Evolutionary conservation across 345 rosid genomes (phyloP), one percentile per base, ranked within the genome.

Genomic region (Corchorus olitorius): DNA sequence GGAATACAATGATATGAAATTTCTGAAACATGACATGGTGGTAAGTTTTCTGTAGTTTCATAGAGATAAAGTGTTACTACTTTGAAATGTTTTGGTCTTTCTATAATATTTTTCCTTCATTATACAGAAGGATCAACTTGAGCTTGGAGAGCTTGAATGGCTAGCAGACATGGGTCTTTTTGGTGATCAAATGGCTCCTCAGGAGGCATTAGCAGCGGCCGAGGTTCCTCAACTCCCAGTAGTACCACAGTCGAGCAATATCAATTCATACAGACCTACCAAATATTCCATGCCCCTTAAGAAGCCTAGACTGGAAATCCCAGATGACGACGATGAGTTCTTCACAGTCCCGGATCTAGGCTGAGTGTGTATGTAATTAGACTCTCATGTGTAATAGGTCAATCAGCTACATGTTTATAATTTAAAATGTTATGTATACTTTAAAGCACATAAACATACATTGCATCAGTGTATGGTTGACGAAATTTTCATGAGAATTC

Each of bases 261-360:
- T 50, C 52, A 78, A 77, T 71, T 75, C 92, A 12, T 77, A 76
- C 81, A 86, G 84, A 79, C 84, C 91, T 4, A 71, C 83, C 83
- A 93, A 88, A 73, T 82, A 81, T 43, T 81, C 64, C 77, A 77
- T 83, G 80, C 80, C 97, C 0, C 60, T 84, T 73, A 94, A 94
- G 94, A 94, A 91, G 81, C 92, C 94, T 7, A 88, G 98, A 83
- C 74, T 89, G 16, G 95, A 90, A 75, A 60, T 86, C 63, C 68
- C 77, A 6, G 86, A 83, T 0, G 91, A 89, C 6, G 91, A 90
- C 0, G 94, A 91, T 5, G 98, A 95, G 84, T 84, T 77, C 84
- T 95, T 89, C 83, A 89, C 91, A 3, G 99, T 95, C 64, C 99
- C 99, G 7, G 93, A 95, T 81, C 93, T 95, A 19, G 97, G 98